phyloP scores from a whole-genome alignment of 257 asterid species.

The Jacaranda mimosifolia region DNA sequence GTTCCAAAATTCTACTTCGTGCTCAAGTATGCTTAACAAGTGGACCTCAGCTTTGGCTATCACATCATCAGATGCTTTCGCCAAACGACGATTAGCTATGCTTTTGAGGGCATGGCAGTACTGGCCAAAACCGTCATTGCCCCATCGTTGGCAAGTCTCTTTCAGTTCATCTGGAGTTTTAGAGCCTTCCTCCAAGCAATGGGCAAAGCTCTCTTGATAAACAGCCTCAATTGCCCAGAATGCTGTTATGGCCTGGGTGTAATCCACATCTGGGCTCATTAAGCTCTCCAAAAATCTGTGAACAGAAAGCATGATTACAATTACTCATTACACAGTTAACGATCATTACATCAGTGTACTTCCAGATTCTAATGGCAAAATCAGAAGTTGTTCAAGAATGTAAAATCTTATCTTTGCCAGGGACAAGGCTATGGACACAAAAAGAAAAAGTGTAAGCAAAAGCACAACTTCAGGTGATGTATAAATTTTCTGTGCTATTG shows the following conservation, averaged over 20 bases:
- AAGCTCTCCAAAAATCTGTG: conserved; percentile 72
- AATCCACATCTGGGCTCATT: conserved; percentile 66
- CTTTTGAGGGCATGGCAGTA: conserved; percentile 60
- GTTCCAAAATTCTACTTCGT: conserved; percentile 82
- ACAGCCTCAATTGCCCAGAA: conserved; percentile 88
- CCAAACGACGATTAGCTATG: conserved; percentile 60
- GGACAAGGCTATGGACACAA: too few relatives aligned
- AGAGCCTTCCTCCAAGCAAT: conserved; percentile 71
- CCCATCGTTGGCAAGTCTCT: conserved; percentile 81
- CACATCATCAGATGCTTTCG: conserved; percentile 58
- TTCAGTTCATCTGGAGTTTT: conserved; percentile 71
- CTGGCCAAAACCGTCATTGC: conserved; percentile 61
- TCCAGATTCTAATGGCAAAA: too few relatives aligned
- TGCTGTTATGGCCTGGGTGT: conserved; percentile 67
- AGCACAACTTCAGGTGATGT: neutral
- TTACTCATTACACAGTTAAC: neutral
- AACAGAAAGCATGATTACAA: neutral
- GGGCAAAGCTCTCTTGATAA: conserved; percentile 88
- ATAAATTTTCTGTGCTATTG: too few relatives aligned
- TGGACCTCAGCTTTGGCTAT: conserved; percentile 63
- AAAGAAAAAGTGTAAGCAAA: neutral
- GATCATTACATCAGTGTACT: neutral
- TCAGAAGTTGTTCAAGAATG: neutral
- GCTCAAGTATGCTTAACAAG: conserved; percentile 61
- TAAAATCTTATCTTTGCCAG: too few relatives aligned